These are phyloP conservation scores for Scheffersomyces spartinae DNA, from an alignment of 805 yeast species.

Conservation along the genomic window DNA sequence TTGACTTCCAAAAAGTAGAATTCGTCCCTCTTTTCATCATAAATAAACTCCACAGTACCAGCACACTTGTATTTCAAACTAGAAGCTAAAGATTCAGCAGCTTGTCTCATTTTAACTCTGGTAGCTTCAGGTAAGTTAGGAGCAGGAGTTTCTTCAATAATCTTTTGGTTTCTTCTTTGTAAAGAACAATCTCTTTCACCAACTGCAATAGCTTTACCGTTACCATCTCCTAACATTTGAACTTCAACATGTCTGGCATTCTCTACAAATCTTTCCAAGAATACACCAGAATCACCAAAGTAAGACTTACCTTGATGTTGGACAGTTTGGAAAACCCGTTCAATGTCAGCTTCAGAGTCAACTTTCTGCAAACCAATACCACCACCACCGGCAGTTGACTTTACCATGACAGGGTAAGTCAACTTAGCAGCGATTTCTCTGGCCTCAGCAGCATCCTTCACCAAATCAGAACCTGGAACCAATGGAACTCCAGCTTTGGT, in stretches of 20 bases:
- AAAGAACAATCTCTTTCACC: conserved; percentile 98
- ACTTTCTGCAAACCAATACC: conserved; percentile 96
- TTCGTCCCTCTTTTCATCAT: conserved; percentile 75
- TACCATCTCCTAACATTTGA: conserved; percentile 94
- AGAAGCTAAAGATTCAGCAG: conserved; percentile 76
- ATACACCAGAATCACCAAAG: conserved; percentile 93
- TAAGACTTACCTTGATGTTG: conserved; percentile 89
- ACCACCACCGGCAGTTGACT: conserved; percentile 98
- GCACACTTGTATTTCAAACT: conserved; percentile 89
- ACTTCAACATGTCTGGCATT: conserved; percentile 94
- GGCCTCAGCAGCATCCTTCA: conserved; percentile 65
- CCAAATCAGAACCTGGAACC: conserved; percentile 93
- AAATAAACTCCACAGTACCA: conserved; percentile 94
- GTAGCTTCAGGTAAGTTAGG: conserved; percentile 82
- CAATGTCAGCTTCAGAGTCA: conserved; percentile 70
- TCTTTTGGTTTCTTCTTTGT: conserved; percentile 93
- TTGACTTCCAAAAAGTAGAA: conserved; percentile 94
- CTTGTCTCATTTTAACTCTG: conserved; percentile 60
- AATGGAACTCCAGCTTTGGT: conserved; percentile 85
- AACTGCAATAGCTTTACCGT: conserved; percentile 82
- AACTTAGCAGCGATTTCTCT: conserved; percentile 58
- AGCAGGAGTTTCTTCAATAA: conserved; percentile 97
- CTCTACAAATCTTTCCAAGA: conserved; percentile 88
- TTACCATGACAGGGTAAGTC: conserved; percentile 89
- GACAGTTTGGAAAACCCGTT: conserved; percentile 78